Evolutionary conservation across 805 yeast species (phyloP), one percentile per base, ranked within the genome.

Genomic region (Ogataea pilisensis): DNA sequence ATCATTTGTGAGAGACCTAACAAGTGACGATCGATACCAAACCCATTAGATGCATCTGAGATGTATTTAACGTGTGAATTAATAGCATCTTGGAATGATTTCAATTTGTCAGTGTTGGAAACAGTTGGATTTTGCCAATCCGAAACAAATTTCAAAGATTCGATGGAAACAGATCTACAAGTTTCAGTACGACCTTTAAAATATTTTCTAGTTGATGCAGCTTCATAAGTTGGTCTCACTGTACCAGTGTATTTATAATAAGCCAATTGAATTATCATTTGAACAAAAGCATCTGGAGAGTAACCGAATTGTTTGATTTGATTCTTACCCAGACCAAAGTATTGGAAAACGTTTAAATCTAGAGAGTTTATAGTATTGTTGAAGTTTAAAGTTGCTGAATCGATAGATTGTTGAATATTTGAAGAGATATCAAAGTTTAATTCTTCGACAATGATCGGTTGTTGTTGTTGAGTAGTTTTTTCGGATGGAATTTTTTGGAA

Each of bases 121-220:
- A 78, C 69, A 2, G 57, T 46, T 5, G 77, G 68, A 56, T 79
- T 69, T 51, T 80, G 71, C 87, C 95, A 86, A 27, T 84, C 78
- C 57, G 76, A 69, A 43, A 85, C 95, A 64, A 89, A 85, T 26
- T 69, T 68, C 35, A 75, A 69, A 20, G 88, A 75, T 58, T 84
- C 95, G 38, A 61, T 60, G 8, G 95, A 80, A 9, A 87, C 96
- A 4, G 88, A 69, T 57, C 99, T 77, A 46, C 93, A 88, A 19
- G 96, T 85, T 66, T 91, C 99, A 8, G 98, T 91, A 63, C 99
- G 79, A 41, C 99, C 99, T 56, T 77, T 80, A 58, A 79, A 83
- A 64, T 73, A 91, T 61, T 79, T 82, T 64, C 98, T 80, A 2
- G 97, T 91, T 17, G 98, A 87, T 3, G 97, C 96, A 38, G 95